Conservation (phyloP, 371 early-diverging fungal species). For the Mortierella sp. region DNA sequence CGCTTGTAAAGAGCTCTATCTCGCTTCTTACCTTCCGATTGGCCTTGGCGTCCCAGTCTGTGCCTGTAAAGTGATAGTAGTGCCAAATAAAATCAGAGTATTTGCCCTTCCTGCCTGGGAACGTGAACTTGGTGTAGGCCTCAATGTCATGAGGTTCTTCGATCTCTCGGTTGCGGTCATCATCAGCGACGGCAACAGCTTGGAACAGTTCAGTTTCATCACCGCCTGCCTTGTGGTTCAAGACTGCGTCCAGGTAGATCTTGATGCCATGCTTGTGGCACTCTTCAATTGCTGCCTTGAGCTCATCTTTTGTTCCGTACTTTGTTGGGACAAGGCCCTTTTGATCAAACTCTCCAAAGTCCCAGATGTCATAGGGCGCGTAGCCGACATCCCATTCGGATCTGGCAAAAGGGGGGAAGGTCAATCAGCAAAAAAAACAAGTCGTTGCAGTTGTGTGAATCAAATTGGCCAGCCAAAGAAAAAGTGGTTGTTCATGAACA, state of each 20-base stretch:
- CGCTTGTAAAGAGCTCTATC: background rate
- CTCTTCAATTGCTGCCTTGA: constrained; percentile 47
- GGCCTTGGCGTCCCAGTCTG: constrained; percentile 55
- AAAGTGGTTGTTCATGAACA: background rate
- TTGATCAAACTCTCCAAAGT: constrained; percentile 59
- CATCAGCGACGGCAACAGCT: constrained; percentile 47
- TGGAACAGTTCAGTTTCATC: constrained; percentile 55
- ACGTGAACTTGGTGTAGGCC: constrained; percentile 57
- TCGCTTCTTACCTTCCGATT: constrained; percentile 24
- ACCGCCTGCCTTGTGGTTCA: constrained; percentile 55
- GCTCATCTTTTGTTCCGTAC: constrained; percentile 55
- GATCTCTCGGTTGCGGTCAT: constrained; percentile 49
- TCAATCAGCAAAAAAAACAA: background rate
- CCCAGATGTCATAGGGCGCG: constrained; percentile 47
- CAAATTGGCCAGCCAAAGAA: background rate
- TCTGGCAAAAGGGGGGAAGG: constrained; percentile 1
- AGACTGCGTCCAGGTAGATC: constrained; percentile 52
- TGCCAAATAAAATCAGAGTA: constrained; percentile 56
- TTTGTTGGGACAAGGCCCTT: constrained; percentile 55
- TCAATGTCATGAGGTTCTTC: constrained; percentile 51
- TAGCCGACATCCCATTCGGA: constrained; percentile 52
- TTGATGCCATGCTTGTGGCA: constrained; percentile 42
- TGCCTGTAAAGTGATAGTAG: constrained; percentile 55
- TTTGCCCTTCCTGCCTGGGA: constrained; percentile 51
- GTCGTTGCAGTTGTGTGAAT: background rate